Percentiles rank a stretch among this genome's conserved stretches.
These are phyloP conservation scores for Lavandula angustifolia DNA, from an alignment of 257 asterid species.

Conservation along the genomic window DNA sequence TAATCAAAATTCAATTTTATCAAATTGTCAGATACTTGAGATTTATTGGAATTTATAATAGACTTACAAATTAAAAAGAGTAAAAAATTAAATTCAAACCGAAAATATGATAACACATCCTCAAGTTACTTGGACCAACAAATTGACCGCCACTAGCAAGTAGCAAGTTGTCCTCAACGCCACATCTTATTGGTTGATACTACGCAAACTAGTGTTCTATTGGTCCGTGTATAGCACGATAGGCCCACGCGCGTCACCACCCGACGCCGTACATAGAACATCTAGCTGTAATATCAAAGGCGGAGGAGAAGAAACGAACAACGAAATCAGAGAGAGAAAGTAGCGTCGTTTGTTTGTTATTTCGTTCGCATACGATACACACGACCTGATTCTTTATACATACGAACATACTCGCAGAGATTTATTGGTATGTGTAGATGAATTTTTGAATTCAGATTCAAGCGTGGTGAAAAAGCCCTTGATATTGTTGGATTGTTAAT, in stretches of 20 bases:
- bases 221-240: constrained; percentile 31
- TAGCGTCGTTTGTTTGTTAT: background rate
- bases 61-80: too few species aligned
- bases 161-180: background rate
- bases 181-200: constrained; percentile 38
- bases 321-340: constrained; percentile 13
- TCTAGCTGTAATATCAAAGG: background rate
- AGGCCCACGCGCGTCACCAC: background rate
- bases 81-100: too few species aligned
- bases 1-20: too few species aligned
- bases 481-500: background rate
- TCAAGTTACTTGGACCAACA: too few species aligned
- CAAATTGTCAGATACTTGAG: too few species aligned
- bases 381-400: too few species aligned
- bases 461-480: constrained; percentile 21
- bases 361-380: too few species aligned
- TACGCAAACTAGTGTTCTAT: constrained; percentile 15
- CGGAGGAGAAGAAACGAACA: constrained; percentile 5
- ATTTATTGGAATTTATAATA: too few species aligned
- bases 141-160: too few species aligned
- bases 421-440: too few species aligned
- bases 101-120: too few species aligned
- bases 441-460: background rate
- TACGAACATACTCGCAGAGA: too few species aligned
- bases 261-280: background rate